Percentiles rank a stretch among this genome's conserved stretches.
Conservation (phyloP, 1,284 basidiomycete genomes). For the Erythrobasidium hasegawianum region DNA sequence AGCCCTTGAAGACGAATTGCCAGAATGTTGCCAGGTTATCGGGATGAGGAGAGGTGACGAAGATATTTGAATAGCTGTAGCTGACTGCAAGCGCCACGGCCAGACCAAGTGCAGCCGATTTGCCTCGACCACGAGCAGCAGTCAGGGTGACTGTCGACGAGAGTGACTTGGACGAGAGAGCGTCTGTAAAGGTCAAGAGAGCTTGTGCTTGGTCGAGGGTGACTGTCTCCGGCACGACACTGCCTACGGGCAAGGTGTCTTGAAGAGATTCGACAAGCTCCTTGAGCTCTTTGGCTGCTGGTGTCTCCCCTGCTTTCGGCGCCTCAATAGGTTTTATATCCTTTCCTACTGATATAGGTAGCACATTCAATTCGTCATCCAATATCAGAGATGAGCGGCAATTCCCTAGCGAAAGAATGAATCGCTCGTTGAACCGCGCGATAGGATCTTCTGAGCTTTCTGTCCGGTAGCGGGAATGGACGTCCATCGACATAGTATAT, state of each 20-base stretch:
- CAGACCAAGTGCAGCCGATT: constrained; percentile 91
- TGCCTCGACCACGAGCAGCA: constrained; percentile 90
- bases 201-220: constrained; percentile 83
- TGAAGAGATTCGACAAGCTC: constrained; percentile 75
- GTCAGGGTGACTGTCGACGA: constrained; percentile 94
- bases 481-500: constrained; percentile 97
- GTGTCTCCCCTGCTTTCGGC: constrained; percentile 43
- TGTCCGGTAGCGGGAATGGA: constrained; percentile 87
- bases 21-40: constrained; percentile 98
- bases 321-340: constrained; percentile 75
- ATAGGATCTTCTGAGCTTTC: constrained; percentile 77
- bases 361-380: constrained; percentile 96
- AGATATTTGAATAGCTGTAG: constrained; percentile 96
- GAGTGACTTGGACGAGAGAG: constrained; percentile 84
- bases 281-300: constrained; percentile 60
- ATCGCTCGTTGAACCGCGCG: constrained; percentile 97
- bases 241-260: constrained; percentile 81
- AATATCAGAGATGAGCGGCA: constrained; percentile 87
- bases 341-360: constrained; percentile 93
- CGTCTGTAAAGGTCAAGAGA: constrained; percentile 85
- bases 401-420: constrained; percentile 87
- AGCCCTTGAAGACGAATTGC: constrained; percentile 95
- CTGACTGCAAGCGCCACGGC: constrained; percentile 89
- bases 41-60: constrained; percentile 94
- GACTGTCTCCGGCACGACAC: constrained; percentile 84